Conservation (phyloP, 164 flowering plant genomes). For the Cinnamomum micranthum region DNA sequence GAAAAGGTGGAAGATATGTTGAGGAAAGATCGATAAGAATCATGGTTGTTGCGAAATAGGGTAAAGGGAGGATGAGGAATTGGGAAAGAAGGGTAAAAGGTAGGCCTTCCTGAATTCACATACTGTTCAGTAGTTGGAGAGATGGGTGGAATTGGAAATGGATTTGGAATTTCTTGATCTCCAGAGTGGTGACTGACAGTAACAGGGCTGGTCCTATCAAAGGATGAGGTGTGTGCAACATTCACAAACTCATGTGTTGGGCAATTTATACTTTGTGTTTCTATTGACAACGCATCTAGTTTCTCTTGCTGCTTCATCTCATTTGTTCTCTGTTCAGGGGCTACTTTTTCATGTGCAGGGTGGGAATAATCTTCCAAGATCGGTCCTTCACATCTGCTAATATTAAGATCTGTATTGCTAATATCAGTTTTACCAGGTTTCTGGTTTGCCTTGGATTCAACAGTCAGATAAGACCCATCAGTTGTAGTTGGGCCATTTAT, state of each 20-base stretch:
- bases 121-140: constrained; percentile 34
- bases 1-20: constrained; percentile 60
- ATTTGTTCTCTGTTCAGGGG: constrained; percentile 19
- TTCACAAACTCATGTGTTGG: constrained; percentile 74
- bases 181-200: constrained; percentile 34
- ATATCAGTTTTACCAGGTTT: constrained; percentile 20
- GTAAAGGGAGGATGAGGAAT: constrained; percentile 44
- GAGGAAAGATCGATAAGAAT: constrained; percentile 43
- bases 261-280: constrained; percentile 36
- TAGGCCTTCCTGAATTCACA: constrained; percentile 26
- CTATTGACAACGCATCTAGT: constrained; percentile 19
- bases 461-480: constrained; percentile 29
- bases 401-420: constrained; percentile 26
- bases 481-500: constrained; percentile 20
- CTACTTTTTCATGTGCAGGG: constrained; percentile 20
- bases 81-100: constrained; percentile 42
- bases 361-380: constrained; percentile 16
- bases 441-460: constrained; percentile 22
- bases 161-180: constrained; percentile 28
- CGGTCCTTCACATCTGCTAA: constrained; percentile 22
- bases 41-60: constrained; percentile 38
- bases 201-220: constrained; percentile 32
- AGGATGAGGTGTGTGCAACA: constrained; percentile 31
- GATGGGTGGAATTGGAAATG: constrained; percentile 31
- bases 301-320: constrained; percentile 19